A percentile compares a stretch with the other conserved stretches of the same genome.
phyloP scores from a whole-genome alignment of 768 basidiomycete genomes.

The Mycena venus region DNA sequence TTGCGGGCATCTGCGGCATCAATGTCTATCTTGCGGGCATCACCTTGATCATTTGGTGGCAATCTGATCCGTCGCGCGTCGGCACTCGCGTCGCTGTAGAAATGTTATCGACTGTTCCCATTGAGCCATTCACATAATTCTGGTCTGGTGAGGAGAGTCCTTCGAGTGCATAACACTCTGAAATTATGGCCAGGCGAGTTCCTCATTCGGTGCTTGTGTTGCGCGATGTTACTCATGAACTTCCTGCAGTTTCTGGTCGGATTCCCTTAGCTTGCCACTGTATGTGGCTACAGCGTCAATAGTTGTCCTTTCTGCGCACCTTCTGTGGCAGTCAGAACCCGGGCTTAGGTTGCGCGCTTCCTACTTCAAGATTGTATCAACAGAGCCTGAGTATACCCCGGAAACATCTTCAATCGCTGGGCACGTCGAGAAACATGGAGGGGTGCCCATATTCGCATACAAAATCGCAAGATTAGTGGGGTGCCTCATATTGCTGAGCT shows the following conservation, averaged over 20 bases:
- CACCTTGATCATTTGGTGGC: too few species aligned
- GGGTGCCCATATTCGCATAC: constrained; percentile 38
- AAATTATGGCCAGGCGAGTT: constrained; percentile 16
- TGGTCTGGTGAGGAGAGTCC: too few species aligned
- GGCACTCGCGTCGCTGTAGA: too few species aligned
- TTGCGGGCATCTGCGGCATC: too few species aligned
- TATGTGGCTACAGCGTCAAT: neutral
- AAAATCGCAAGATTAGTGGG: constrained; percentile 37
- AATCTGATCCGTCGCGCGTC: too few species aligned
- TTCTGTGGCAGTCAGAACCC: constrained; percentile 2
- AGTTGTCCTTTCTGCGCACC: neutral
- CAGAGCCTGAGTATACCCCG: neutral
- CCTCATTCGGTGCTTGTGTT: neutral
- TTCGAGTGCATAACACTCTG: too few species aligned
- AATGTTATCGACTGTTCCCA: too few species aligned
- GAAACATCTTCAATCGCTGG: neutral
- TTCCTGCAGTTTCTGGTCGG: constrained; percentile 11
- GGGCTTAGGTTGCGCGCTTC: constrained; percentile 10
- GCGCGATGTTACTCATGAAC: neutral
- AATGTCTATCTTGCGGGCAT: too few species aligned
- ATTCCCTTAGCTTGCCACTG: constrained; percentile 13
- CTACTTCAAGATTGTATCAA: neutral
- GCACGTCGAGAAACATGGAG: constrained; percentile 36
- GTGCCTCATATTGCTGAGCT: constrained; percentile 37
- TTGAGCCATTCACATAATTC: too few species aligned